A percentile compares a stretch with the other conserved stretches of the same genome.
Evolutionary conservation across 805 yeast species (phyloP).

Genomic region (Isabelozyma heimii): DNA sequence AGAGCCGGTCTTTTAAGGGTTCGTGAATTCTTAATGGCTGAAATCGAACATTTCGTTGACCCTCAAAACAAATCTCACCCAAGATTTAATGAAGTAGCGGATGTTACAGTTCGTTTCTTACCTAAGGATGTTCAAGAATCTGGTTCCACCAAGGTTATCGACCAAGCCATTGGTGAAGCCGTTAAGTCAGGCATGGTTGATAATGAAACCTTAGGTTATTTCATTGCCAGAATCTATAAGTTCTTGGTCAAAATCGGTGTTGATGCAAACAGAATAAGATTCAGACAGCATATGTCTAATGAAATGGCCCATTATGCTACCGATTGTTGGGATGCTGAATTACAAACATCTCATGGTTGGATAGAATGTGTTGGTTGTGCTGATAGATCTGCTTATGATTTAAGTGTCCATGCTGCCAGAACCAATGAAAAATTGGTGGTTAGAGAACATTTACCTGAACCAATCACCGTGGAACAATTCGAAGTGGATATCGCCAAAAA

Average conservation of each 20-base stretch:
- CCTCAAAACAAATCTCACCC: slow-evolving; percentile 84
- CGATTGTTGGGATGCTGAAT: slow-evolving; percentile 99
- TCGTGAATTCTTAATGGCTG: slow-evolving; percentile 99
- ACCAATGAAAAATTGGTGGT: slow-evolving; percentile 95
- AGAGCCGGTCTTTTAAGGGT: slow-evolving; percentile 97
- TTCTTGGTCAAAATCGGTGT: slow-evolving; percentile 90
- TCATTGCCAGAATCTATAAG: slow-evolving; percentile 86
- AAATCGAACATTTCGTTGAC: slow-evolving; percentile 97
- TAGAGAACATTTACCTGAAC: slow-evolving; percentile 83
- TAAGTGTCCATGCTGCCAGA: slow-evolving; percentile 90
- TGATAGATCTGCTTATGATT: slow-evolving; percentile 97
- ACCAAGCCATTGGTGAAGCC: slow-evolving; percentile 83
- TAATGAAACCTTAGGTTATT: slow-evolving; percentile 95
- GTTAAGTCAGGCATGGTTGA: slow-evolving; percentile 86
- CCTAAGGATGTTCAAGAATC: slow-evolving; percentile 85
- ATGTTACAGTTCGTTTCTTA: slow-evolving; percentile 70
- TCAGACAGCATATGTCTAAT: slow-evolving; percentile 97
- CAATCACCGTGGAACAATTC: slow-evolving; percentile 74
- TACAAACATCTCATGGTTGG: slow-evolving; percentile 97
- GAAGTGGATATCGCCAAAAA: slow-evolving; percentile 90
- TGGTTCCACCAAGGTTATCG: slow-evolving; percentile 70
- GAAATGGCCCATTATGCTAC: slow-evolving; percentile 99
- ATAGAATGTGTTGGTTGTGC: slow-evolving; percentile 99
- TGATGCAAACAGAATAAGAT: slow-evolving; percentile 77
- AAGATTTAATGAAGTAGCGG: slow-evolving; percentile 72